Percentiles rank a stretch among this genome's conserved stretches.
Conservation (phyloP, 257 asterid genomes). For the Anisodus acutangulus region DNA sequence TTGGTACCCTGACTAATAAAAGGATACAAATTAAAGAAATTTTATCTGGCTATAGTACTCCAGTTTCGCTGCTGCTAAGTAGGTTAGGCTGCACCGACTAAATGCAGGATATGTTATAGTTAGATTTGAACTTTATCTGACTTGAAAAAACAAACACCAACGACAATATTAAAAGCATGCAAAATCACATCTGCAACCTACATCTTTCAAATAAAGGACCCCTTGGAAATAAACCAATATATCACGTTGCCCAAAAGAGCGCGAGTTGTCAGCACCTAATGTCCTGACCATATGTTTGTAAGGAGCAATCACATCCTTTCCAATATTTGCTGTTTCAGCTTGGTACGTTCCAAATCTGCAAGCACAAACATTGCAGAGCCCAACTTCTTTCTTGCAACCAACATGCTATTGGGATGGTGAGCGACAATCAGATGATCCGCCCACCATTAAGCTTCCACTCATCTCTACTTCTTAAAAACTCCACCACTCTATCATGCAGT, state of each 20-base stretch:
- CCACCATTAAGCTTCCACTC: conserved; percentile 65
- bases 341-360: conserved; percentile 45
- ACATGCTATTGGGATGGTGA: conserved; percentile 84
- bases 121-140: neutral
- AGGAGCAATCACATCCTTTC: conserved; percentile 85
- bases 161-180: neutral
- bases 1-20: neutral
- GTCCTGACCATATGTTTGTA: conserved; percentile 79
- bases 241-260: conserved; percentile 55
- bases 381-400: conserved; percentile 61
- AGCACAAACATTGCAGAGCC: conserved; percentile 67
- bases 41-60: neutral
- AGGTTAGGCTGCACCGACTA: neutral
- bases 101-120: neutral
- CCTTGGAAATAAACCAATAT: conserved; percentile 72
- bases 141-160: neutral
- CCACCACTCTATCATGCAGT: conserved; percentile 65
- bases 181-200: conserved; percentile 44
- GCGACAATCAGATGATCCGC: conserved; percentile 73
- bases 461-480: conserved; percentile 49
- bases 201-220: conserved; percentile 76
- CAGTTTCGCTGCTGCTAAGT: neutral
- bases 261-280: conserved; percentile 42
- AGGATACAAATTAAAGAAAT: neutral
- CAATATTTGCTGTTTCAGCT: conserved; percentile 55